Base-by-base conservation (phyloP, 805 yeast species). In the Pichia paraexigua region DNA sequence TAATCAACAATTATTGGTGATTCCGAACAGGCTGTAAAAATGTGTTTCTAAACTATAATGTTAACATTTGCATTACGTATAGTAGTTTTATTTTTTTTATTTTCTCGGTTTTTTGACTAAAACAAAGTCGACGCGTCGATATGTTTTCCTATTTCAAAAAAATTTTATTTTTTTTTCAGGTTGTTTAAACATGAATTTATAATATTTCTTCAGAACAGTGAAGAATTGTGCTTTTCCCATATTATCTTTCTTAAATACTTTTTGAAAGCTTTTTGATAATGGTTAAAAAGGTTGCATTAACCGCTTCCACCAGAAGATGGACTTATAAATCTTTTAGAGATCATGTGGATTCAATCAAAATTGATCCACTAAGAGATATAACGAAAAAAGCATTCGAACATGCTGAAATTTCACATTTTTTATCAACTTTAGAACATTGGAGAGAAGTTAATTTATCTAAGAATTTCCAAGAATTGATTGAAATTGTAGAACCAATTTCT, bases 351-450 rank as follows among this genome's bases (percentile, higher is more conserved):
- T 72, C 85, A 20, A 79, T 92, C 53, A 83, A 84, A 61, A 89
- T 94, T 50, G 96, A 66, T 88, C 97, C 60, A 52, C 58, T 76
- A 24, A 71, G 77, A 53, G 76, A 76, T 48, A 66, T 83, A 40
- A 69, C 72, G 24, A 79, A 75, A 55, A 74, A 86, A 60, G 83
- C 81, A 1, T 83, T 80, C 60, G 86, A 85, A 61, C 79, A 82
- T 55, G 87, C 78, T 39, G 92, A 85, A 54, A 67, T 82, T 2
- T 89, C 96, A 1, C 91, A 86, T 66, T 87, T 91, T 58, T 67
- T 85, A 28, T 78, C 94, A 13, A 82, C 96, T 0, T 72, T 86
- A 54, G 84, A 85, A 45, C 89, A 87, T 58, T 92, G 98, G 97
- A 77, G 73, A 52, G 98, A 94, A 62, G 80, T 87, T 52, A 92